A percentile compares a stretch with the other conserved stretches of the same genome.
Conservation (phyloP, 148 eudicot genomes). For the Rhododendron molle region DNA sequence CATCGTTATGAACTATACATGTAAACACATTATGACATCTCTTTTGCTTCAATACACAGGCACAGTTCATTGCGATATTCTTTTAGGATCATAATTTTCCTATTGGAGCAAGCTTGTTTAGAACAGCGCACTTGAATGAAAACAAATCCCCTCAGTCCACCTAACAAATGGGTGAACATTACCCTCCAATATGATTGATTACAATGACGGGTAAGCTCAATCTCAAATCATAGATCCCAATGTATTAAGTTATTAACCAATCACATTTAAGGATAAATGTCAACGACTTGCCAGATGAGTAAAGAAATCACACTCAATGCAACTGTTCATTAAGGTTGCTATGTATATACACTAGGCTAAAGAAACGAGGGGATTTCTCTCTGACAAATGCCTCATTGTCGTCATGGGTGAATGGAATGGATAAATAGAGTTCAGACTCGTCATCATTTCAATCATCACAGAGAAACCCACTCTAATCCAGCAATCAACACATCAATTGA, state of each 20-base stretch:
- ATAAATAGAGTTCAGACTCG: slow-evolving; percentile 12
- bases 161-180: background rate
- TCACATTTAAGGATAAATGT: background rate
- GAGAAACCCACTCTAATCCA: slow-evolving; percentile 5
- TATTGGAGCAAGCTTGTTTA: no score
- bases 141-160: no score
- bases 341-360: background rate
- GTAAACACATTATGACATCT: no score
- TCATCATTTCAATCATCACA: slow-evolving; percentile 9
- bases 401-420: slow-evolving; percentile 14
- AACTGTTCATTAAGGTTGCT: background rate
- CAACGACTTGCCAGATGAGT: background rate
- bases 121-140: no score
- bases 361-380: slow-evolving; percentile 7
- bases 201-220: background rate
- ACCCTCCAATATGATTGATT: background rate
- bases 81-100: no score
- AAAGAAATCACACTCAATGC: background rate
- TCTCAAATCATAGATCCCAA: background rate
- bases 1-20: no score
- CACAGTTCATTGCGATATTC: no score
- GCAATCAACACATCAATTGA: background rate
- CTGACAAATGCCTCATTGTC: slow-evolving; percentile 21
- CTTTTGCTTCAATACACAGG: no score
- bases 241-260: no score